These are phyloP conservation scores for Hypericum androsaemum DNA, from an alignment of 345 rosid genomes.

Conservation along the genomic window DNA sequence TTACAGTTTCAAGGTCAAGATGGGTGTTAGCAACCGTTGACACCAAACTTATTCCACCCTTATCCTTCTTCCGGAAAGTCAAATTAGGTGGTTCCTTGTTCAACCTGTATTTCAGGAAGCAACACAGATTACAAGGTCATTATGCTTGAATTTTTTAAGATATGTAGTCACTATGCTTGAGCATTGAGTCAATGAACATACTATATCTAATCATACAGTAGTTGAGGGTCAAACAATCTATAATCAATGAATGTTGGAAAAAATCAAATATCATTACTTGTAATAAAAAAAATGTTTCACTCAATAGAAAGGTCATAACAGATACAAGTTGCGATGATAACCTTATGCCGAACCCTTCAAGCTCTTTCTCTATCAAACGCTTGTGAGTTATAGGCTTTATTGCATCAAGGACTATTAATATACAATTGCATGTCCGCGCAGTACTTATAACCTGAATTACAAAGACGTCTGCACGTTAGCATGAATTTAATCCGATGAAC, in stretches of 20 bases:
- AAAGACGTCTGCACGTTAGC: not conserved
- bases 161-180: no score
- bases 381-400: constrained; percentile 98
- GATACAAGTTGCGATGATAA: constrained; percentile 13
- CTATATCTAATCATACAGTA: no score
- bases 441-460: constrained; percentile 83
- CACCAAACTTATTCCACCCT: constrained; percentile 89
- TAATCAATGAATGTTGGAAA: no score
- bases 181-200: no score
- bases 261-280: no score
- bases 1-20: constrained; percentile 94
- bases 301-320: not conserved
- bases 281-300: not conserved
- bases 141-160: no score
- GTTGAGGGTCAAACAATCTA: no score
- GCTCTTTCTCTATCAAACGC: constrained; percentile 96
- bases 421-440: constrained; percentile 92
- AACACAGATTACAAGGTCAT: not conserved
- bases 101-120: constrained; percentile 41
- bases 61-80: constrained; percentile 95
- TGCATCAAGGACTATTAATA: constrained; percentile 91
- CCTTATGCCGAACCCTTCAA: constrained; percentile 99
- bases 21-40: constrained; percentile 72
- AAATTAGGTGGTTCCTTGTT: constrained; percentile 97
- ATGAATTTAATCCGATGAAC: not conserved